These are phyloP conservation scores for Xylaria sp. DNA, from an alignment of 2,329 filamentous ascomycete species.

Conservation along the genomic window DNA sequence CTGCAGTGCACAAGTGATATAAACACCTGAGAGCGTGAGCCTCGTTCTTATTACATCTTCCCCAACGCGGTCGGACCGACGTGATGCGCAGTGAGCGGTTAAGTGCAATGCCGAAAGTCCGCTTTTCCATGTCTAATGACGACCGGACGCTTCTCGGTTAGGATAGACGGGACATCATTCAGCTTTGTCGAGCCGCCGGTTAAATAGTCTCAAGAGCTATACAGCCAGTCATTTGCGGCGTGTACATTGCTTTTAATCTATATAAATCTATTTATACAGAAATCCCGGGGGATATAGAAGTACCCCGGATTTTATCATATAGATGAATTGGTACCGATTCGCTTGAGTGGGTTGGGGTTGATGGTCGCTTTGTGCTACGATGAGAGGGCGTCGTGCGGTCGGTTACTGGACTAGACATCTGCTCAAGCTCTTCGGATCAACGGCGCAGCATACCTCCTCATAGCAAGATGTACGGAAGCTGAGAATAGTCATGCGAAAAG, in stretches of 20 bases:
- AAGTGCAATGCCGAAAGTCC: conserved; percentile 9
- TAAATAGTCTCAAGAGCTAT: conserved; percentile 12
- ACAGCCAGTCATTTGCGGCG: conserved; percentile 3
- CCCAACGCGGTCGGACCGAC: not conserved
- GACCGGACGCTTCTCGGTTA: conserved; percentile 9
- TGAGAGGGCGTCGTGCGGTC: not conserved
- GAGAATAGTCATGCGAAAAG: too few species aligned
- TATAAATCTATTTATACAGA: not conserved
- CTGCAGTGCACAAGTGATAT: not conserved
- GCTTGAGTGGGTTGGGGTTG: not conserved
- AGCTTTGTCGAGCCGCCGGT: conserved; percentile 13
- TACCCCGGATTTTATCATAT: conserved; percentile 8
- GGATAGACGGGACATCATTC: conserved; percentile 11
- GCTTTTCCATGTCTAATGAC: conserved; percentile 21
- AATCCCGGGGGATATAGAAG: not conserved
- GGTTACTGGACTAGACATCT: too few species aligned
- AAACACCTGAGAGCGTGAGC: not conserved
- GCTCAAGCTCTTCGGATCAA: too few species aligned
- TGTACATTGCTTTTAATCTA: conserved; percentile 10
- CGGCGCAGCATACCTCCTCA: too few species aligned
- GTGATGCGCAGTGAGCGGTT: not conserved
- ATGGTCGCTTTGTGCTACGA: not conserved
- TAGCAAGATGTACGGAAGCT: too few species aligned
- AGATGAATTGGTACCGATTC: conserved; percentile 2
- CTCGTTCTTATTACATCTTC: conserved; percentile 10